Percentiles rank a stretch among this genome's conserved stretches.
Evolutionary conservation across 345 rosid genomes (phyloP).

Genomic region (Turritis glabra): DNA sequence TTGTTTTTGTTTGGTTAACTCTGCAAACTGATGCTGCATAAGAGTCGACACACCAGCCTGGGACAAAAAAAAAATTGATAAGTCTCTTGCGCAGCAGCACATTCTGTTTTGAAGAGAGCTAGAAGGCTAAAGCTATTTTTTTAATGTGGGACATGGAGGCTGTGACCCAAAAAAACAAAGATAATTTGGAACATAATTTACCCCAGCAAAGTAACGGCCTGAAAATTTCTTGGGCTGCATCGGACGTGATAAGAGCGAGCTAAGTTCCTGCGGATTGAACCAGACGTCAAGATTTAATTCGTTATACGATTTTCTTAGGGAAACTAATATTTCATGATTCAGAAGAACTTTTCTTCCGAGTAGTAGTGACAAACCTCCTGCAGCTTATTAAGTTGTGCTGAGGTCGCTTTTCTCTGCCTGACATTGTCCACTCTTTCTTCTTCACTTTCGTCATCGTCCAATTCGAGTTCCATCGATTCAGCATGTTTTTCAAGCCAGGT

Average conservation of each 20-base stretch:
- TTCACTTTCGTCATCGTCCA: constrained; percentile 84
- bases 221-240: constrained; percentile 88
- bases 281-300: not conserved
- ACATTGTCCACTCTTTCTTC: constrained; percentile 71
- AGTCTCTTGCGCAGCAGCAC: not conserved
- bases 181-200: constrained; percentile 37
- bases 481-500: constrained; percentile 87
- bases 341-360: not conserved
- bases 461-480: constrained; percentile 62
- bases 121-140: not conserved
- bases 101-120: constrained; percentile 14
- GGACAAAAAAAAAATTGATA: not conserved
- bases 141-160: not conserved
- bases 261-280: constrained; percentile 69
- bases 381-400: constrained; percentile 54
- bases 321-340: not conserved
- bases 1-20: constrained; percentile 54
- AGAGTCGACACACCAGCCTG: constrained; percentile 80
- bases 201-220: constrained; percentile 89
- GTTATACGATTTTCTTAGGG: not conserved
- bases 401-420: constrained; percentile 64
- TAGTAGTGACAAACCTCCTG: constrained; percentile 58
- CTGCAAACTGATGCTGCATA: constrained; percentile 75
- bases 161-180: not conserved
- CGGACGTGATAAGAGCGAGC: constrained; percentile 60